Percentiles rank a stretch among this genome's conserved stretches.
Conservation (phyloP, 2,329 filamentous ascomycete genomes). For the Cladosporium halotolerans region DNA sequence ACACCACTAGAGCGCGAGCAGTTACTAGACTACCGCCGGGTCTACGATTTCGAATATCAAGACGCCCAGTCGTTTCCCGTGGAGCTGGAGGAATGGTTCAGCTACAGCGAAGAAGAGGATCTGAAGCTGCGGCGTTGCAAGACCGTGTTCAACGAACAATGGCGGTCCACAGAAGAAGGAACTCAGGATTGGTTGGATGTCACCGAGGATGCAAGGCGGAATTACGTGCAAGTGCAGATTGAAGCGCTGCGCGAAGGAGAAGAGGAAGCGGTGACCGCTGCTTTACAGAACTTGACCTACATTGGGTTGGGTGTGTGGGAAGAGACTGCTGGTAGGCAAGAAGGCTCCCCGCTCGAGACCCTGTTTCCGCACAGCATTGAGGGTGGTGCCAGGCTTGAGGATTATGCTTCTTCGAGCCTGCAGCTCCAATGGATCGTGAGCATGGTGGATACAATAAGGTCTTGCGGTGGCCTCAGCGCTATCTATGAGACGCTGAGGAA, state of each 20-base stretch:
- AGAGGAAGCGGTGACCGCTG: conserved; percentile 27
- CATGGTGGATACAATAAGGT: conserved; percentile 38
- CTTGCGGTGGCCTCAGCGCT: conserved; percentile 34
- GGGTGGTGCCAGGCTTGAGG: conserved; percentile 26
- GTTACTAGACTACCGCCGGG: conserved; percentile 26
- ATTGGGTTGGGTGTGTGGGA: conserved; percentile 45
- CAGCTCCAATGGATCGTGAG: conserved; percentile 42
- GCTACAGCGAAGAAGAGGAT: conserved; percentile 81
- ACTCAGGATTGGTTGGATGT: conserved; percentile 61
- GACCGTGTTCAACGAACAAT: conserved; percentile 69
- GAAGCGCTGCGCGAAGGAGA: conserved; percentile 27
- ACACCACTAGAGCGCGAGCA: conserved; percentile 21
- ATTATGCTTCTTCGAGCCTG: conserved; percentile 31
- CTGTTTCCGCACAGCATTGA: conserved; percentile 20
- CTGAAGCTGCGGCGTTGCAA: conserved; percentile 69
- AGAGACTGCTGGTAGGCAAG: conserved; percentile 40
- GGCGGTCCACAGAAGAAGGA: conserved; percentile 42
- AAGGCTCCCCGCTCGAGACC: conserved; percentile 22
- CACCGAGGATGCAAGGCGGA: conserved; percentile 48
- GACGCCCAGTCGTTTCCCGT: conserved; percentile 60
- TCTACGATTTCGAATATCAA: conserved; percentile 69
- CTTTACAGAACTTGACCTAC: conserved; percentile 42
- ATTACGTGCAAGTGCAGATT: conserved; percentile 49
- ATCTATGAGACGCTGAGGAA: conserved; percentile 35
- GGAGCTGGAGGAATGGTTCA: conserved; percentile 97